Conservation (phyloP, 768 basidiomycete genomes). For the Tricholoma sp. region DNA sequence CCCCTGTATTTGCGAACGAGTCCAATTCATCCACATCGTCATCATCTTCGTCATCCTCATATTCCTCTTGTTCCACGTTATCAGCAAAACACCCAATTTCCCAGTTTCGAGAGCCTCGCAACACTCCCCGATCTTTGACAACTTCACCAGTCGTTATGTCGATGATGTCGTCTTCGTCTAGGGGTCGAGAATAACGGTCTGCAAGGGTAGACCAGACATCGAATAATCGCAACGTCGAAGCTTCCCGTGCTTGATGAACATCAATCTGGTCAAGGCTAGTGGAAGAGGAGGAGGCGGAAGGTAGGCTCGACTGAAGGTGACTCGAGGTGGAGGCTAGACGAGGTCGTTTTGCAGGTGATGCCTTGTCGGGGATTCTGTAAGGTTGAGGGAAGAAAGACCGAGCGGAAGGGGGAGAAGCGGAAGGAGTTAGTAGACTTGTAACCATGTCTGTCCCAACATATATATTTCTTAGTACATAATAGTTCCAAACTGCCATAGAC, state of each 20-base stretch:
- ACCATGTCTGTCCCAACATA: no score
- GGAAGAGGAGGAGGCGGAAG: slow-evolving; percentile 33
- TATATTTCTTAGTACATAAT: no score
- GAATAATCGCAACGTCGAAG: slow-evolving; percentile 50
- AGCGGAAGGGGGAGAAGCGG: slow-evolving; percentile 44
- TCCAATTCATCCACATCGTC: slow-evolving; percentile 63
- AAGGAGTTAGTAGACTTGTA: slow-evolving; percentile 45
- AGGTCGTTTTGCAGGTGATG: slow-evolving; percentile 44
- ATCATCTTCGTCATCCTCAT: slow-evolving; percentile 42
- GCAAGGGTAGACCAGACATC: slow-evolving; percentile 65
- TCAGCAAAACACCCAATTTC: slow-evolving; percentile 50
- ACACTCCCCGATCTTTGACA: slow-evolving; percentile 65
- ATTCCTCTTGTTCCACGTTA: slow-evolving; percentile 28
- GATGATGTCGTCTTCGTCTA: slow-evolving; percentile 79
- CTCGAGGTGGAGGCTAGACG: slow-evolving; percentile 44
- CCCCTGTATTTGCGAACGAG: slow-evolving; percentile 32
- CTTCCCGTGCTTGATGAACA: slow-evolving; percentile 50
- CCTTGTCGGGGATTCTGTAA: slow-evolving; percentile 24
- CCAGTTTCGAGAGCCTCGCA: slow-evolving; percentile 40
- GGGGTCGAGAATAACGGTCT: slow-evolving; percentile 56
- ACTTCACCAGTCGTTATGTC: slow-evolving; percentile 58
- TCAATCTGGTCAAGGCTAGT: slow-evolving; percentile 28
- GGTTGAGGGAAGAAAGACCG: slow-evolving; percentile 20
- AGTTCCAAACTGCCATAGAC: no score
- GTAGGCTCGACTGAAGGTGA: slow-evolving; percentile 17